phyloP scores from a whole-genome alignment of 495 filamentous ascomycete genomes.

The Margaritispora aquatica region DNA sequence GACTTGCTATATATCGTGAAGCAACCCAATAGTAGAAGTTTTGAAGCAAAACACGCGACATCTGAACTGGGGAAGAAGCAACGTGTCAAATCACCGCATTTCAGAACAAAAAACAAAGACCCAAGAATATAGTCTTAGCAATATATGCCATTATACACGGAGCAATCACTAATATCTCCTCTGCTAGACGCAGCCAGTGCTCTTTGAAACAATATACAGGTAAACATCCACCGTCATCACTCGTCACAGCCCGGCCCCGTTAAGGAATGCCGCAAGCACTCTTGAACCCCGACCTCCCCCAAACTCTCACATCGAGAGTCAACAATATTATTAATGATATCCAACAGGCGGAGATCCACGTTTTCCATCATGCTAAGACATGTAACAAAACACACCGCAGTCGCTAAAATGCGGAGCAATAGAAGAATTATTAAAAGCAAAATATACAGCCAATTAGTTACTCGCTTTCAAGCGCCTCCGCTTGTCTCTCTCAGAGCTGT shows the following conservation, averaged over 20 bases:
- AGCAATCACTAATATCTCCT: not conserved
- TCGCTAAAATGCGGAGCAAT: constrained; percentile 15
- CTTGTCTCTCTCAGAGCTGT: constrained; percentile 2
- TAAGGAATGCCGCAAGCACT: no score
- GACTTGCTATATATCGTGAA: no score
- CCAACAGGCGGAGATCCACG: not conserved
- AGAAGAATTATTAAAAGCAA: not conserved
- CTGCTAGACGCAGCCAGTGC: not conserved
- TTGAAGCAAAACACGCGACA: no score
- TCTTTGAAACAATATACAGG: not conserved
- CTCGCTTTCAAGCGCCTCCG: not conserved
- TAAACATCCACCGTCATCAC: not conserved
- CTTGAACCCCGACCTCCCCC: not conserved
- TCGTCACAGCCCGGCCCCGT: no score
- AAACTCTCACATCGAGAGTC: not conserved
- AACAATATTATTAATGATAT: not conserved
- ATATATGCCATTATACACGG: not conserved
- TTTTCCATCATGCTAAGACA: not conserved
- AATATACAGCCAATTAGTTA: not conserved
- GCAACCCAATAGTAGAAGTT: no score
- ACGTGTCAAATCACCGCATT: no score
- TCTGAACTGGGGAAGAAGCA: no score
- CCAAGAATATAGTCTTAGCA: not conserved
- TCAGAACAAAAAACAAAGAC: no score
- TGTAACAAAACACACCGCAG: not conserved